Percentiles rank a stretch among this genome's conserved stretches.
These are phyloP conservation scores for Bolboschoenoplectus hybrid DNA, from an alignment of 202 grass and related monocot genomes.

Conservation along the genomic window DNA sequence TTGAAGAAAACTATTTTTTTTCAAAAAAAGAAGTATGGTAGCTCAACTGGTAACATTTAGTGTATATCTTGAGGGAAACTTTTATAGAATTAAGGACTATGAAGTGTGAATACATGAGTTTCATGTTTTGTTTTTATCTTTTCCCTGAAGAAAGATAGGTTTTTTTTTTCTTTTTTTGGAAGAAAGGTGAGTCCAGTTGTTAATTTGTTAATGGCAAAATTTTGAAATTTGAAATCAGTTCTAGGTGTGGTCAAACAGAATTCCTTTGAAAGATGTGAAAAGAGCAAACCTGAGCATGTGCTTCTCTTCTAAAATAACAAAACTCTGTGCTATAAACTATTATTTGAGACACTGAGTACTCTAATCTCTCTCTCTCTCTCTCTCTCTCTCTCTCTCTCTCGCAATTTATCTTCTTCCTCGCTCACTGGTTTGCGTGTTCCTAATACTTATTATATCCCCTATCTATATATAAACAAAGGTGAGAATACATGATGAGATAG, in stretches of 20 bases:
- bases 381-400: background rate
- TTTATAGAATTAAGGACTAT: background rate
- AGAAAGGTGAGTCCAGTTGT: background rate
- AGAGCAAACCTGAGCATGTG: conserved; percentile 37
- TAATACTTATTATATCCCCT: background rate
- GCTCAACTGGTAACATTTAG: background rate
- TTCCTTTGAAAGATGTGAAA: conserved; percentile 24
- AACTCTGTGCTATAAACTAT: conserved; percentile 9
- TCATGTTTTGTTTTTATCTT: background rate
- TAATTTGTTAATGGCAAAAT: background rate
- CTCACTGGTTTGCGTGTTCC: background rate
- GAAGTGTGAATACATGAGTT: background rate
- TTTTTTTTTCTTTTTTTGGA: background rate
- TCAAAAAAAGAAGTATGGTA: background rate
- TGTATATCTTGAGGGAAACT: background rate
- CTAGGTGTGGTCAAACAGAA: background rate
- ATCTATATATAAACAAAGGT: conserved; percentile 21
- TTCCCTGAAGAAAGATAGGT: background rate
- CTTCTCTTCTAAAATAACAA: conserved; percentile 2
- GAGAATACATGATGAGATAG: conserved; percentile 6
- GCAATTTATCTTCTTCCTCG: background rate
- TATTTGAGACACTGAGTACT: background rate
- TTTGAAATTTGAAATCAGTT: conserved; percentile 29
- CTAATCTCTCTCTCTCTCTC: background rate
- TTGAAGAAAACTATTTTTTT: background rate